A percentile compares a stretch with the other conserved stretches of the same genome.
Conservation (phyloP, 768 basidiomycete species). For the Pisolithus sp. region DNA sequence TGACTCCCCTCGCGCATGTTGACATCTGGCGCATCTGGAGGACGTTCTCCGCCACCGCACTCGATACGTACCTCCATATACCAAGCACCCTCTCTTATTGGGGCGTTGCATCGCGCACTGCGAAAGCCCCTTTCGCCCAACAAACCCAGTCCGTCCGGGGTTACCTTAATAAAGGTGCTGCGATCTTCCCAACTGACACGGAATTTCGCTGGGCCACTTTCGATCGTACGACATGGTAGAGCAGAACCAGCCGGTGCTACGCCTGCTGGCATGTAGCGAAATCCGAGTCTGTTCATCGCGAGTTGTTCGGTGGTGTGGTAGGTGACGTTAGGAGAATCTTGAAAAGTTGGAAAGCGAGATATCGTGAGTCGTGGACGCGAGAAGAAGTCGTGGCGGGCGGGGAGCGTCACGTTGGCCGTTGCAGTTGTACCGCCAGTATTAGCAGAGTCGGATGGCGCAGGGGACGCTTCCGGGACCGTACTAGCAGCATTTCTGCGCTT, state of each 20-base stretch:
- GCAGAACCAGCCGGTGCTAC: slow-evolving; percentile 53
- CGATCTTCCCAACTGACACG: slow-evolving; percentile 91
- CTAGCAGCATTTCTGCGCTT: slow-evolving; percentile 54
- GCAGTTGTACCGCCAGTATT: slow-evolving; percentile 14
- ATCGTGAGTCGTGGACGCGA: slow-evolving; percentile 65
- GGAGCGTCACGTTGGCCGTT: slow-evolving; percentile 46
- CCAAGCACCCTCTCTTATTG: slow-evolving; percentile 86
- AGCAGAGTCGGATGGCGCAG: slow-evolving; percentile 51
- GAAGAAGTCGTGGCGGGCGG: slow-evolving; percentile 62
- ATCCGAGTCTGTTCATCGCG: slow-evolving; percentile 70
- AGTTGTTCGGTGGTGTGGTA: slow-evolving; percentile 66
- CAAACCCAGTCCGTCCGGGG: slow-evolving; percentile 70
- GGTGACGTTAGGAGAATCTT: slow-evolving; percentile 45
- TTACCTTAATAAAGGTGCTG: slow-evolving; percentile 70
- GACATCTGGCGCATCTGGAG: slow-evolving; percentile 34
- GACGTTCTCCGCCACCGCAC: slow-evolving; percentile 60
- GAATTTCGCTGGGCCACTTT: slow-evolving; percentile 61
- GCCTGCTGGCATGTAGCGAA: slow-evolving; percentile 76
- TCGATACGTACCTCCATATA: slow-evolving; percentile 87
- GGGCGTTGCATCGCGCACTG: slow-evolving; percentile 84
- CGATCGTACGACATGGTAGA: slow-evolving; percentile 71
- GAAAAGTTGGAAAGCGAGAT: slow-evolving; percentile 67
- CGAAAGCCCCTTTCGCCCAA: slow-evolving; percentile 86
- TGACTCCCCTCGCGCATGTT: slow-evolving; percentile 63
- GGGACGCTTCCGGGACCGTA: slow-evolving; percentile 38